Evolutionary conservation across 2,329 filamentous ascomycete species (phyloP), one percentile per base, ranked within the genome.

Genomic region (Colletotrichum neosansevieriae): DNA sequence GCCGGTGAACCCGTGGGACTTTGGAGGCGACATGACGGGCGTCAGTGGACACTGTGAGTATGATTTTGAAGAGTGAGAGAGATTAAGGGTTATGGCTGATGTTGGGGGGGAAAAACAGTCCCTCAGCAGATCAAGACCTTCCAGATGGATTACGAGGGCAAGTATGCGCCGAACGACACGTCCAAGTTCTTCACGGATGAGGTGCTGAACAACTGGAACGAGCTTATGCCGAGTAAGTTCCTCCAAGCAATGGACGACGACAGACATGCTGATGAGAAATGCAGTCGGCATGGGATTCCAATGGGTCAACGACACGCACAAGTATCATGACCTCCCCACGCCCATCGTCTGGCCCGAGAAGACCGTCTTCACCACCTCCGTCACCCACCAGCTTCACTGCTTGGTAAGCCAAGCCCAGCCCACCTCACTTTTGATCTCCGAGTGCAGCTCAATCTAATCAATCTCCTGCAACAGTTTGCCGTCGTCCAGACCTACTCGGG

Each of bases 341-440:
- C 76, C 73, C 32, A 74, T 83, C 13, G 49, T 75, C 13, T 81
- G 75, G 67, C 72, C 74, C 6, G 71, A 75, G n/a, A 75, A 77
- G 51, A 81, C 79, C 36, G 77, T 79, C 51, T 82, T 79, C 70
- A 82, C 81, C 2, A 81, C 81, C 0, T 80, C 79, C 3, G 75
- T 82, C 68, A 83, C 81, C 2, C 81, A 83, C 67, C 81, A 83
- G 71, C 75, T 83, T 2, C 80, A 83, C 72, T 83, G 81, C 69
- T 74, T 83, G 62, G 78, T 80, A 74, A 12, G 45, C 12, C 4
- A n/a, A n/a, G n/a, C 21, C 21, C 3, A 21, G 21, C 21, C 21
- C 19, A 21, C 1, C 29, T 11, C 6, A 13, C 1, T 11, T 11
- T 11, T 3, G 13, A 17, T 19, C 3, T 17, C 9, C 11, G 1